Evolutionary conservation across 2,329 filamentous ascomycete species (phyloP).

Genomic region (Aphanocladium album): DNA sequence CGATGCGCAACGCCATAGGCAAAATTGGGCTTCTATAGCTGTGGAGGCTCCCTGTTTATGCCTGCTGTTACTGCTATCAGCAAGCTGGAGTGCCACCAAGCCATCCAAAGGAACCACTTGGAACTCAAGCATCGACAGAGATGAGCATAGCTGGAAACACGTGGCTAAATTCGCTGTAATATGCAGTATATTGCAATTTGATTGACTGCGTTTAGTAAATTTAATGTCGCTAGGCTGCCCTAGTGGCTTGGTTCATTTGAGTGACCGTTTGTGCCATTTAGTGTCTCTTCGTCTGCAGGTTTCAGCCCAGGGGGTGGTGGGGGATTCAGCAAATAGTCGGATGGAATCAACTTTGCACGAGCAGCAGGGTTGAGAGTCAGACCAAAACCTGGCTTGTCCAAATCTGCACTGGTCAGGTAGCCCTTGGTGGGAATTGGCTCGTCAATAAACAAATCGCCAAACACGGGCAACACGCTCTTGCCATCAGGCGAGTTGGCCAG

Average conservation of each 20-base stretch:
- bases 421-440: slow-evolving; percentile 85
- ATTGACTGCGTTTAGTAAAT: too few species aligned
- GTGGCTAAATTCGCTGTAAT: too few species aligned
- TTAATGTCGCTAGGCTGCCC: too few species aligned
- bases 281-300: slow-evolving; percentile 20
- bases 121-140: too few species aligned
- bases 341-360: slow-evolving; percentile 65
- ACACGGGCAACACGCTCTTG: slow-evolving; percentile 83
- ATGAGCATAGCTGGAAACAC: too few species aligned
- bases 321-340: slow-evolving; percentile 66
- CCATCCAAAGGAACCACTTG: too few species aligned
- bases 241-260: background rate
- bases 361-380: slow-evolving; percentile 79
- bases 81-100: too few species aligned
- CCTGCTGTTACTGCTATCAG: too few species aligned
- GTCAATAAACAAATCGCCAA: slow-evolving; percentile 84
- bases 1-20: too few species aligned
- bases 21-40: too few species aligned
- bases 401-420: slow-evolving; percentile 69
- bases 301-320: slow-evolving; percentile 46
- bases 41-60: too few species aligned
- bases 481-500: slow-evolving; percentile 90
- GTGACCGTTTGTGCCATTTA: slow-evolving; percentile 1
- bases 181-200: too few species aligned
- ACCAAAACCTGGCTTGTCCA: slow-evolving; percentile 89